Evolutionary conservation across 495 filamentous ascomycete species (phyloP).

Genomic region (Tetracladium setigerum): DNA sequence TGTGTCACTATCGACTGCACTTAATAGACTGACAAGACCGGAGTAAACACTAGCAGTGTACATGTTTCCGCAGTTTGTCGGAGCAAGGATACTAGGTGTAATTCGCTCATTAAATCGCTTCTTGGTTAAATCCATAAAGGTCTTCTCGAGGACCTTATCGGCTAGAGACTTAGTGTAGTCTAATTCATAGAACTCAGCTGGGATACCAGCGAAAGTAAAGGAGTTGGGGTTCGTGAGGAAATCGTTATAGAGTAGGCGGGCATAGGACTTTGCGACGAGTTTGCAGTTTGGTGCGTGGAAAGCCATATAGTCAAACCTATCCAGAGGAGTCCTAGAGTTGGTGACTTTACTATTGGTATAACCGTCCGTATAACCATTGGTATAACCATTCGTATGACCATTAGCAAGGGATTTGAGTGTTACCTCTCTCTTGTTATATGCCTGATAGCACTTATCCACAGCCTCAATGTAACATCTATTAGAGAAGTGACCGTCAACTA

Average conservation of each 20-base stretch:
- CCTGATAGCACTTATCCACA: conserved; percentile 92
- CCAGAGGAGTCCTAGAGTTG: conserved; percentile 50
- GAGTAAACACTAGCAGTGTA: conserved; percentile 93
- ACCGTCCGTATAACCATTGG: conserved; percentile 44
- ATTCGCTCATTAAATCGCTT: conserved; percentile 90
- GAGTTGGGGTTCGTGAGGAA: conserved; percentile 72
- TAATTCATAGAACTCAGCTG: conserved; percentile 76
- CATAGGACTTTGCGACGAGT: conserved; percentile 91
- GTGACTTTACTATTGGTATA: conserved; percentile 35
- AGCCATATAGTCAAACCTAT: conserved; percentile 91
- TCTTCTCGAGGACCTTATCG: conserved; percentile 95
- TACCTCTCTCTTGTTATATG: conserved; percentile 80
- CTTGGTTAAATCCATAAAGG: conserved; percentile 91
- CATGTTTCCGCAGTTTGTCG: conserved; percentile 98
- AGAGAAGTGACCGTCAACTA: conserved; percentile 94
- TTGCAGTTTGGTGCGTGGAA: conserved; percentile 99
- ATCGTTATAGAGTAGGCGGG: conserved; percentile 93
- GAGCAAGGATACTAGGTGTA: conserved; percentile 72
- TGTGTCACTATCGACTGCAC: conserved; percentile 58
- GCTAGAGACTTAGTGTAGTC: conserved; percentile 78
- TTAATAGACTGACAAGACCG: conserved; percentile 72
- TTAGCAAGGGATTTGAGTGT: conserved; percentile 49
- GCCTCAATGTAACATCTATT: conserved; percentile 93
- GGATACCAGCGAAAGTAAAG: conserved; percentile 76
- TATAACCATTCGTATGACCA: conserved; percentile 44